Percentiles rank a stretch among this genome's conserved stretches.
Conservation (phyloP, 2,329 filamentous ascomycete genomes). For the Sporothrix variecibatus region DNA sequence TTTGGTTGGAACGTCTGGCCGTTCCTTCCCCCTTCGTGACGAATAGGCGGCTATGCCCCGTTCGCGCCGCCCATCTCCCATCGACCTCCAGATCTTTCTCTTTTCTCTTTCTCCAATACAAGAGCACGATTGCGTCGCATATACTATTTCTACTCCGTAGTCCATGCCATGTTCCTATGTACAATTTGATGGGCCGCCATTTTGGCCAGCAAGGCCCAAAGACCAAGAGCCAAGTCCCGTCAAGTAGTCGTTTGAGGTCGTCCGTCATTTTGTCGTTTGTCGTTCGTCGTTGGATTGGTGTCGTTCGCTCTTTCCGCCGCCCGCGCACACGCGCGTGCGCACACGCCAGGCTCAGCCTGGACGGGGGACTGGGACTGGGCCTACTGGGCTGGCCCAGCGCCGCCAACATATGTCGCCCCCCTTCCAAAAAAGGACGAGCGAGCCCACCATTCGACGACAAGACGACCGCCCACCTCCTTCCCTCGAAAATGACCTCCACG, state of each 20-base stretch:
- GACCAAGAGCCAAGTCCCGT: not conserved
- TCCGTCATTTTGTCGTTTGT: not conserved
- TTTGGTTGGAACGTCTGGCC: not conserved
- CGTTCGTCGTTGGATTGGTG: not conserved
- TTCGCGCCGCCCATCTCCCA: conserved; percentile 6
- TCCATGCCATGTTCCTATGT: not conserved
- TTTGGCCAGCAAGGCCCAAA: not conserved
- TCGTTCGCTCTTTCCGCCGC: conserved; percentile 18
- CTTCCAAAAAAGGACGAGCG: conserved; percentile 22
- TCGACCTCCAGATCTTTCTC: not conserved
- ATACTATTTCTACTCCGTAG: not conserved
- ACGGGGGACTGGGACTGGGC: not conserved
- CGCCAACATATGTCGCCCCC: conserved; percentile 1
- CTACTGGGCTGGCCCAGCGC: not conserved
- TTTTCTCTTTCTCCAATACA: not conserved
- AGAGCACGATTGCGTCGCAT: not conserved
- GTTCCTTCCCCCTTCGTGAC: conserved; percentile 1
- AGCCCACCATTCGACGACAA: conserved; percentile 11
- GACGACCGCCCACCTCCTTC: conserved; percentile 1
- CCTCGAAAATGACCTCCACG: not conserved
- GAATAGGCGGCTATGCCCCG: conserved; percentile 13
- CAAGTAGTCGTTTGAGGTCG: not conserved
- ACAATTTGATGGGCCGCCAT: not conserved
- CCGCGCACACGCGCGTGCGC: conserved; percentile 10
- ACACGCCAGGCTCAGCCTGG: not conserved